Percentiles rank a stretch among this genome's conserved stretches.
These are phyloP conservation scores for Dicorynia guianensis DNA, from an alignment of 306 rosid genomes.

Conservation along the genomic window DNA sequence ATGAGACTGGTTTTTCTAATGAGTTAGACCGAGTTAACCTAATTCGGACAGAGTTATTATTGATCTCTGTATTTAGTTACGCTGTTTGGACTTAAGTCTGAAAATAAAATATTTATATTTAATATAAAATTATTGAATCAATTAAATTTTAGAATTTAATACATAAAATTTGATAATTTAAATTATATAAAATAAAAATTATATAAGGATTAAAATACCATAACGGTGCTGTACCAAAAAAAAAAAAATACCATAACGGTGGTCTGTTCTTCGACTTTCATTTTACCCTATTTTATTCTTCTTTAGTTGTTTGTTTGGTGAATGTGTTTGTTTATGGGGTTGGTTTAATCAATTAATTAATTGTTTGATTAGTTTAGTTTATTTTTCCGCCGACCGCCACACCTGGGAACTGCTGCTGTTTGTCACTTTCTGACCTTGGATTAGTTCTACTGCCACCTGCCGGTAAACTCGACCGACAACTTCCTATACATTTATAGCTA, in stretches of 20 bases:
- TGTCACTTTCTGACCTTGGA: constrained; percentile 57
- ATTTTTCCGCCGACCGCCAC: constrained; percentile 97
- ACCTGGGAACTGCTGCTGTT: constrained; percentile 82
- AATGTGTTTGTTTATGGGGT: constrained; percentile 38
- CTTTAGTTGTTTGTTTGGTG: not conserved
- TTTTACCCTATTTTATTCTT: not conserved
- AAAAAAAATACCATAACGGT: no score
- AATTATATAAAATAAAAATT: no score
- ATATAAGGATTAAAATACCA: no score
- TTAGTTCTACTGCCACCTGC: constrained; percentile 55
- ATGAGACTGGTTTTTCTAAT: constrained; percentile 36
- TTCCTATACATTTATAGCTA: not conserved
- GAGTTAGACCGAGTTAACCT: constrained; percentile 7
- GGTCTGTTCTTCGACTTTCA: not conserved
- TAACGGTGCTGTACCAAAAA: no score
- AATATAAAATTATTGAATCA: no score
- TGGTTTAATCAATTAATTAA: constrained; percentile 26
- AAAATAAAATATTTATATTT: not conserved
- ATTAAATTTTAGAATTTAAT: no score
- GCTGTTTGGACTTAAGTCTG: no score
- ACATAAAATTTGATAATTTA: no score
- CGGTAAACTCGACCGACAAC: constrained; percentile 53
- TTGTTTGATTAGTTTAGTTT: constrained; percentile 1
- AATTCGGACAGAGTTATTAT: constrained; percentile 9
- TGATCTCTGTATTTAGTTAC: not conserved